These are phyloP conservation scores for Aspergillus sergii DNA, from an alignment of 2,329 filamentous ascomycete genomes.

Conservation along the genomic window DNA sequence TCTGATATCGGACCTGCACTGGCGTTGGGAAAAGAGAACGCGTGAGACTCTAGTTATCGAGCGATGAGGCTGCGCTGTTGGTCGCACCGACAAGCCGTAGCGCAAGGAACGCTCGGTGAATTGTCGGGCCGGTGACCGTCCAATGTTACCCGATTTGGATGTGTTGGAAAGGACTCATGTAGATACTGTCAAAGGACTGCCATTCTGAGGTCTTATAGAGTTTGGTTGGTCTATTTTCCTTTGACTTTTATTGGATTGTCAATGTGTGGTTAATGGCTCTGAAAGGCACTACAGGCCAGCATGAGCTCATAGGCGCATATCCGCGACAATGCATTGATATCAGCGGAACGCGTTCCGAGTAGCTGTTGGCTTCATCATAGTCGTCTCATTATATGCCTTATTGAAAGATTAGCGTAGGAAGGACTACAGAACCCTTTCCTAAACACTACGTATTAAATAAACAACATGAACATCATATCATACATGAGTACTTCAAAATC, in stretches of 20 bases:
- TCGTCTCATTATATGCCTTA: neutral
- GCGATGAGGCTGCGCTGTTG: slow-evolving; percentile 15
- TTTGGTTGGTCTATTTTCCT: neutral
- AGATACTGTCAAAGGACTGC: neutral
- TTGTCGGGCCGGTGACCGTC: slow-evolving; percentile 16
- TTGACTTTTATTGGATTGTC: neutral
- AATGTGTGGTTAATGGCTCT: neutral
- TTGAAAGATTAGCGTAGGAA: neutral
- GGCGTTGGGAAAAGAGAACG: neutral
- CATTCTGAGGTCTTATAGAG: neutral
- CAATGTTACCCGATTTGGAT: slow-evolving; percentile 15
- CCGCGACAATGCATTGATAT: neutral
- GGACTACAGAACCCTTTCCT: neutral
- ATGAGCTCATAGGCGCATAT: neutral
- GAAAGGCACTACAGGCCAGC: neutral
- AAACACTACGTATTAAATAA: neutral
- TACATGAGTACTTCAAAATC: neutral
- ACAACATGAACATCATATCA: slow-evolving; percentile 1
- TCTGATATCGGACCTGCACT: neutral
- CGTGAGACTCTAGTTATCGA: slow-evolving; percentile 12
- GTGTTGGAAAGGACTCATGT: neutral
- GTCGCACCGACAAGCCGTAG: slow-evolving; percentile 6
- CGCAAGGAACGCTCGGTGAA: neutral
- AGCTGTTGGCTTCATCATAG: neutral
- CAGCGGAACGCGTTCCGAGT: neutral